phyloP scores from a whole-genome alignment of 495 filamentous ascomycete genomes.

The Letharia lupina region DNA sequence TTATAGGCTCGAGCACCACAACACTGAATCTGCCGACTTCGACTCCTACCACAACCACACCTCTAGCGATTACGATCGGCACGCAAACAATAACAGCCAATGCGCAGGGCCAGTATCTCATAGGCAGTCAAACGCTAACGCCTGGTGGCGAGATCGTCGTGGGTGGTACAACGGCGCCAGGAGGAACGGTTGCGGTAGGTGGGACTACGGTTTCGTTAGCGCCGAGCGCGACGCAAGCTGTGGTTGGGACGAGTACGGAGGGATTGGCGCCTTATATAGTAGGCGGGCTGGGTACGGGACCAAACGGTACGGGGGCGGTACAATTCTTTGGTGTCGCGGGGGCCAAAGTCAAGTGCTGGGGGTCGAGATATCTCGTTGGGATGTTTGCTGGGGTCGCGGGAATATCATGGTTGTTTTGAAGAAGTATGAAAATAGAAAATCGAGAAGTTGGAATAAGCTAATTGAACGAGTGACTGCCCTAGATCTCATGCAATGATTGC shows the following conservation, averaged over 20 bases:
- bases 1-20: constrained; percentile 6
- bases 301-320: neutral
- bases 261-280: constrained; percentile 1
- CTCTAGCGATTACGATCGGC: neutral
- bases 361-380: neutral
- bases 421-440: neutral
- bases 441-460: no score
- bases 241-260: constrained; percentile 1
- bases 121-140: neutral
- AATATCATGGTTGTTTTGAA: neutral
- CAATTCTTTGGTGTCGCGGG: neutral
- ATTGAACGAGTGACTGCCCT: no score
- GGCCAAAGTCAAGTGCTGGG: neutral
- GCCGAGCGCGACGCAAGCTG: neutral
- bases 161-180: neutral
- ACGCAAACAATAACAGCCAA: neutral
- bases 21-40: neutral
- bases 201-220: constrained; percentile 1
- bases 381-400: neutral
- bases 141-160: neutral
- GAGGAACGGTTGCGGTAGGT: neutral
- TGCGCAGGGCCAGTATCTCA: neutral
- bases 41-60: neutral
- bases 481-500: no score
- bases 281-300: neutral